Evolutionary conservation across 2,329 filamentous ascomycete genomes (phyloP), one percentile per base, ranked within the genome.

Genomic region (Colletotrichum endophyticum): DNA sequence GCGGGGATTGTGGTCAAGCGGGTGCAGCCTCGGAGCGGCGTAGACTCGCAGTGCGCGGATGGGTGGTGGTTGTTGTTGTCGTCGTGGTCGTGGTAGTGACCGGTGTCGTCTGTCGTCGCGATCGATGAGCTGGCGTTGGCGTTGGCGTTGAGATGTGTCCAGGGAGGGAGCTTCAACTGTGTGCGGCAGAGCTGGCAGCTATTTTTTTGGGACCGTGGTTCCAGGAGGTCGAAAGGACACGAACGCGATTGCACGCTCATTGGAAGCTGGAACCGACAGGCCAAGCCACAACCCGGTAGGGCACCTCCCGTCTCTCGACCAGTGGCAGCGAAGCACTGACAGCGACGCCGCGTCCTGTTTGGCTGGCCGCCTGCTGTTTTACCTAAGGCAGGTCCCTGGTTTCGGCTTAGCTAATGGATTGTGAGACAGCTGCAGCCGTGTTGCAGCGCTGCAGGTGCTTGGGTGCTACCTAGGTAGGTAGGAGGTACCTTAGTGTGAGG

Each of bases 211-310:
- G 30, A 15, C n/a, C 15, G 44, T 56, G 71, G 36, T 76, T 74
- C 74, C 27, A 70, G 64, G 44, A 66, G 64, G 74, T 66, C 68
- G 76, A 78, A 80, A 80, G 79, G 79, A 80, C 79, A 80, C 79
- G 79, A 80, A 80, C 79, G 79, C 79, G 79, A 79, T 78, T 75
- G 75, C 32, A 75, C 72, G 72, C 79, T 79, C 71, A 80, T 80
- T 80, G 79, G 78, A 75, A 77, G 75, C 75, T 76, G 67, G 71
- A 56, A 61, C 44, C 49, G 64, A 59, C 49, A 28, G 68, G 72
- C 62, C 71, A 66, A 56, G 72, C 61, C 66, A 71, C 71, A 66
- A 61, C 70, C 70, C 53, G 70, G 73, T 8, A 53, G n/a, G 44
- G 44, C n/a, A 53, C 44, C 44, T 53, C 4, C 2, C 44, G n/a